Base-by-base conservation (phyloP, 2,329 filamentous ascomycete species). In the Chaetomiaceae sp. region DNA sequence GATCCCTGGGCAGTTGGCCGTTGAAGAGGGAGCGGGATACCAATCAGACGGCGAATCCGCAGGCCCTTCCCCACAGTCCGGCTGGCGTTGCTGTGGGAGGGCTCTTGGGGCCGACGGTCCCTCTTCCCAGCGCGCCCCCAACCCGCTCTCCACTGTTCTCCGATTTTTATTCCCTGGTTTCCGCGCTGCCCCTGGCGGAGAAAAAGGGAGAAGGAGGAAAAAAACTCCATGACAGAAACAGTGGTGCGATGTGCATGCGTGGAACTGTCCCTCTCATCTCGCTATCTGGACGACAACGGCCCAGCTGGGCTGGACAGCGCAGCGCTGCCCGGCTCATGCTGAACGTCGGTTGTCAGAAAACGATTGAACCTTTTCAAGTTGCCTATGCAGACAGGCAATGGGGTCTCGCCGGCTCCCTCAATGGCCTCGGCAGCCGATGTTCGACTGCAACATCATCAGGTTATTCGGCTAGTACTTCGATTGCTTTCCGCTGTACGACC, bases 381-480 rank as follows among this genome's bases (percentile, higher is more conserved):
- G 53, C 41, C 50, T 33, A 47, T 55, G 51, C 51, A 50, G 25
- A 17, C 54, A 54, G 46, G 48, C 50, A 53, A 45, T 55, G 42
- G 12, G 25, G 25, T 33, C 41, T 51, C 44, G 30, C 14, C 30
- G 30, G 8, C 30, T 33, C 7, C 30, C 49, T 49, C 33, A 10
- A 43, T 44, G 48, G 31, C 31, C 48, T 55, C 55, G 58, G 55
- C 57, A 57, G 16, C 54, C 55, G 53, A 52, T 51, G 33, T 25
- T 54, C 35, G 44, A 51, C 48, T 58, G 58, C 55, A 57, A 50
- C 58, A 56, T 59, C 54, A 58, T 59, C 58, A 60, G 55, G 58
- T 50, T 52, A 53, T 56, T 55, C 57, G 58, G 58, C 46, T 47
- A 48, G 57, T 54, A 55, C 55, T 50, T 57, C 40, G 56, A 53